A percentile compares a stretch with the other conserved stretches of the same genome.
Evolutionary conservation across 208 protist species (phyloP).

Genomic region (Acanthamoeba castellanii): DNA sequence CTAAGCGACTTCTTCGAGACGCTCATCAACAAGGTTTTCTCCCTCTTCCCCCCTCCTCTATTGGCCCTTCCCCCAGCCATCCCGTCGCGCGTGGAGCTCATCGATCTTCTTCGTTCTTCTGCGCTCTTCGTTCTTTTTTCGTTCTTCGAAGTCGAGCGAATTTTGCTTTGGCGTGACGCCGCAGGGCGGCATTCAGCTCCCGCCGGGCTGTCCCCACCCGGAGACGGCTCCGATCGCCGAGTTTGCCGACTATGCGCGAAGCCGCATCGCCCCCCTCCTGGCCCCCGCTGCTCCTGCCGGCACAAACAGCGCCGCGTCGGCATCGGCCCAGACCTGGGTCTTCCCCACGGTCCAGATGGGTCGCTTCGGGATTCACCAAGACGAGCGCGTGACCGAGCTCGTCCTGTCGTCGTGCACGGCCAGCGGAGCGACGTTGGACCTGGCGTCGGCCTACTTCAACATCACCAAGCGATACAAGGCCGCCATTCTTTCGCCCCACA

Average conservation of each 20-base stretch:
- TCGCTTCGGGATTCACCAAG: conserved; percentile 81
- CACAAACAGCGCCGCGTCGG: background rate
- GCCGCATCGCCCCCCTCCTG: background rate
- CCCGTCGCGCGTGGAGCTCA: background rate
- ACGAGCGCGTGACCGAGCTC: conserved; percentile 77
- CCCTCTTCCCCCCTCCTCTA: background rate
- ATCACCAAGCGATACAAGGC: conserved; percentile 78
- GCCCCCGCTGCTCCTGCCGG: background rate
- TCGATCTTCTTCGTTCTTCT: no score
- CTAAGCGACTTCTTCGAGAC: conserved; percentile 87
- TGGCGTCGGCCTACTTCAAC: conserved; percentile 87
- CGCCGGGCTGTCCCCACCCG: background rate
- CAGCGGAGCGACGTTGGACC: background rate
- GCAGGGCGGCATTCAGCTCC: background rate
- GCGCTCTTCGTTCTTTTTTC: no score
- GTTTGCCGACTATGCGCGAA: background rate
- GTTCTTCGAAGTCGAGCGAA: conserved; percentile 19
- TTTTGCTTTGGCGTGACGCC: background rate
- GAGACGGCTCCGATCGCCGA: background rate
- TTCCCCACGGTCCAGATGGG: conserved; percentile 87
- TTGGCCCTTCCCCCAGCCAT: background rate
- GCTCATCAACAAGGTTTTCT: conserved; percentile 72
- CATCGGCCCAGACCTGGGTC: conserved; percentile 73
- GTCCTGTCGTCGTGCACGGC: conserved; percentile 50
- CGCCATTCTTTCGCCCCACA: conserved; percentile 54